Conservation (phyloP, 352 stramenopile genomes). For the Salisapilia sapeloensis region DNA sequence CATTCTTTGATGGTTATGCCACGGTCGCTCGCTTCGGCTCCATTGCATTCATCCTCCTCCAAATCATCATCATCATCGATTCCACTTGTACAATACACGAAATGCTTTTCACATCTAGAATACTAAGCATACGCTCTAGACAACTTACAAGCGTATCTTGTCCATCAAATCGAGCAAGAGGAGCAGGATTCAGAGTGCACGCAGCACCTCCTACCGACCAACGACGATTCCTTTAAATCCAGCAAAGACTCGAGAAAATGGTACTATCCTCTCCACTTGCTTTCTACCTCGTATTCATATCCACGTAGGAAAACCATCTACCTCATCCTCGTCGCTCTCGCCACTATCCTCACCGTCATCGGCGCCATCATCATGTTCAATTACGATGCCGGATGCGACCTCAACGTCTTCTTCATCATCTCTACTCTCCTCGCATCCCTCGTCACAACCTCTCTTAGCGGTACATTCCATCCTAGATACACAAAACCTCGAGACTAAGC, state of each 20-base stretch:
- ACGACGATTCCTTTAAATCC: conserved; percentile 7
- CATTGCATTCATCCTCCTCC: conserved; percentile 46
- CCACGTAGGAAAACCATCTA: conserved; percentile 30
- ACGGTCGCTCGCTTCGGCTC: conserved; percentile 40
- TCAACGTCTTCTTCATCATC: conserved; percentile 42
- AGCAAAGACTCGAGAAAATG: too few species aligned
- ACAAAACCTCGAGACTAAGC: too few species aligned
- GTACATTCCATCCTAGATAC: conserved; percentile 9
- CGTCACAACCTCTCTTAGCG: conserved; percentile 28
- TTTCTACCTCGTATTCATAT: conserved; percentile 1
- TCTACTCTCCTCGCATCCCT: conserved; percentile 27
- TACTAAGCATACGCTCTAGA: too few species aligned
- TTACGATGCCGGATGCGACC: conserved; percentile 21
- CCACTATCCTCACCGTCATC: conserved; percentile 10
- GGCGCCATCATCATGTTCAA: conserved; percentile 37
- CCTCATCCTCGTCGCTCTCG: conserved; percentile 20
- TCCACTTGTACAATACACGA: conserved; percentile 47
- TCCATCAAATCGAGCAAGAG: conserved; percentile 48
- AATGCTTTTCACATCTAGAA: not conserved
- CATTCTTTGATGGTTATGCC: conserved; percentile 49
- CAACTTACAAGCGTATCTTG: conserved; percentile 38
- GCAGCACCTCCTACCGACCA: conserved; percentile 21
- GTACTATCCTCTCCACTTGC: not conserved
- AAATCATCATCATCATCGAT: conserved; percentile 73
- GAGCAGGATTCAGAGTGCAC: conserved; percentile 33